Percentiles rank a stretch among this genome's conserved stretches.
phyloP scores from a whole-genome alignment of 163 green algal species.

The Scenedesmus sp. region DNA sequence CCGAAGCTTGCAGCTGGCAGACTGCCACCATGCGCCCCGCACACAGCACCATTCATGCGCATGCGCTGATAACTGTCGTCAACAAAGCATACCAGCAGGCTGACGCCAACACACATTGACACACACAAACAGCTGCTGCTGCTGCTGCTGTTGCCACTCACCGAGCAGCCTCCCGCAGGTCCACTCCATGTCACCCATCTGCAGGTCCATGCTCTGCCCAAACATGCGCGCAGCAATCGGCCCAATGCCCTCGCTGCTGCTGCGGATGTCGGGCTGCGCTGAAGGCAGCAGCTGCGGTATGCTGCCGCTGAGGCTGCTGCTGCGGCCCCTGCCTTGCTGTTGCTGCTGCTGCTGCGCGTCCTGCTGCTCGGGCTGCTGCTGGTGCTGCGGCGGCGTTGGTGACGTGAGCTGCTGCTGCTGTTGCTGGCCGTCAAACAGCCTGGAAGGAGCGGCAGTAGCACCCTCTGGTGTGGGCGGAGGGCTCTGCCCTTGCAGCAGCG shows the following conservation, averaged over 20 bases:
- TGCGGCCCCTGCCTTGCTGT: slow-evolving; percentile 14
- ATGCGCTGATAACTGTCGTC: no score
- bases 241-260: slow-evolving; percentile 46
- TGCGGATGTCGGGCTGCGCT: background rate
- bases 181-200: slow-evolving; percentile 78
- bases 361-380: background rate
- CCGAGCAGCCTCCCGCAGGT: slow-evolving; percentile 91
- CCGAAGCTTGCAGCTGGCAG: no score
- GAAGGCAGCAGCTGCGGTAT: slow-evolving; percentile 28
- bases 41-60: no score
- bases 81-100: no score
- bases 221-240: slow-evolving; percentile 66
- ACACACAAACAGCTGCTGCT: background rate
- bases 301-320: slow-evolving; percentile 17
- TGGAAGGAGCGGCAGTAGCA: background rate
- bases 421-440: background rate
- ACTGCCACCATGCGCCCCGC: no score
- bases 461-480: background rate
- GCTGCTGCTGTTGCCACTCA: slow-evolving; percentile 72
- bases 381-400: background rate
- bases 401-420: background rate
- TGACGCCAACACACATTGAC: background rate
- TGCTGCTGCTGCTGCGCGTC: slow-evolving; percentile 18
- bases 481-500: slow-evolving; percentile 48
- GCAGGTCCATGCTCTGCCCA: slow-evolving; percentile 58